A percentile compares a stretch with the other conserved stretches of the same genome.
These are phyloP conservation scores for Gossypium mustelinum DNA, from an alignment of 345 rosid genomes.

Conservation along the genomic window DNA sequence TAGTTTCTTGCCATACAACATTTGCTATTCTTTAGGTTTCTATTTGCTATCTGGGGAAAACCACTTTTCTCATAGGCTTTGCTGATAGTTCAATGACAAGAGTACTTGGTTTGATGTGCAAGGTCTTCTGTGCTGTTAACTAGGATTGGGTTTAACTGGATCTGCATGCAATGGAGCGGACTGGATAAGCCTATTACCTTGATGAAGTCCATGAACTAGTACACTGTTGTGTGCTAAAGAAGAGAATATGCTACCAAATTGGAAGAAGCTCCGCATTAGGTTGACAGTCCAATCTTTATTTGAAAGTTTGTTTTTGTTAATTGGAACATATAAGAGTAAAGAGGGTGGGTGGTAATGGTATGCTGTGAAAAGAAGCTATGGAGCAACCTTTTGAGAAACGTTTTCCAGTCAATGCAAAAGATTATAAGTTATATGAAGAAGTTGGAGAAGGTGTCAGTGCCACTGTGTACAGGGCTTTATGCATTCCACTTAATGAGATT, in stretches of 20 bases:
- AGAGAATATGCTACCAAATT: constrained; percentile 54
- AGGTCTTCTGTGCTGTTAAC: constrained; percentile 1
- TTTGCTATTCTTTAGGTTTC: constrained; percentile 6
- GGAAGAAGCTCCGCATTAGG: constrained; percentile 59
- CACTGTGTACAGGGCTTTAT: constrained; percentile 81
- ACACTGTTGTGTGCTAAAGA: constrained; percentile 28
- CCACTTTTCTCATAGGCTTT: constrained; percentile 2
- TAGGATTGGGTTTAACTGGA: constrained; percentile 10
- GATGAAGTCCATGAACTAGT: constrained; percentile 29
- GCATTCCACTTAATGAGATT: constrained; percentile 76
- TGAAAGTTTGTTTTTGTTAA: constrained; percentile 28
- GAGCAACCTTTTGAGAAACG: constrained; percentile 57
- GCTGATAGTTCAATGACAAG: constrained; percentile 1
- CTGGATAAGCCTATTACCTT: constrained; percentile 3
- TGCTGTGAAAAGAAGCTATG: constrained; percentile 46
- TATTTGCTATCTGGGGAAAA: not conserved
- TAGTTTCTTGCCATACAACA: not conserved
- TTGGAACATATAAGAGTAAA: constrained; percentile 28
- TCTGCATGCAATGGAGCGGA: constrained; percentile 11
- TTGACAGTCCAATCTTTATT: constrained; percentile 26
- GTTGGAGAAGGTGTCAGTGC: constrained; percentile 99
- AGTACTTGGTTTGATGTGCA: not conserved
- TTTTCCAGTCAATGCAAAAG: constrained; percentile 67
- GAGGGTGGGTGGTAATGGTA: constrained; percentile 44
- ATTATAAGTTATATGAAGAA: constrained; percentile 85